phyloP scores from a whole-genome alignment of 1,284 basidiomycete species.

The Ganoderma boninense region DNA sequence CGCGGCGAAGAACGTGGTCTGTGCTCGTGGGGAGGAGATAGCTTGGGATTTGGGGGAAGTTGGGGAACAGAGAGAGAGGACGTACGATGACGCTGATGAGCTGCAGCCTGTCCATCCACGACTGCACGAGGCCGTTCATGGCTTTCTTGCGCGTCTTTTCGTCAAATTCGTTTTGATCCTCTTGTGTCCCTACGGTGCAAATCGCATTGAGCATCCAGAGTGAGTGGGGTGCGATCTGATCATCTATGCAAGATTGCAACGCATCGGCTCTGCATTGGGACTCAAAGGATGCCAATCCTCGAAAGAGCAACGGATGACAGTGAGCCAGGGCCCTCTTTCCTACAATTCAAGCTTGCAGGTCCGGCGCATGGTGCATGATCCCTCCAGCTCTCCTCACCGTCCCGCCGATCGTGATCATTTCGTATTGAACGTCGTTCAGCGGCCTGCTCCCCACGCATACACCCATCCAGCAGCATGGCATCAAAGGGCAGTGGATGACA shows the following conservation, averaged over 20 bases:
- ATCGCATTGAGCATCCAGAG: neutral
- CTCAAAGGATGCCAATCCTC: too few species aligned
- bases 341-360: too few species aligned
- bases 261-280: too few species aligned
- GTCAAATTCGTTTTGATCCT: slow-evolving; percentile 56
- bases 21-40: neutral
- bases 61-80: slow-evolving; percentile 17
- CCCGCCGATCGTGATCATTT: too few species aligned
- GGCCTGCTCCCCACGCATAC: too few species aligned
- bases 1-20: slow-evolving; percentile 73
- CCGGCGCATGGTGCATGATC: too few species aligned
- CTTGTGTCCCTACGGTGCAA: slow-evolving; percentile 50
- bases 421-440: too few species aligned
- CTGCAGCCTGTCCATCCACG: slow-evolving; percentile 69
- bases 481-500: neutral
- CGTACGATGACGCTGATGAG: slow-evolving; percentile 66
- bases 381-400: too few species aligned
- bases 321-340: too few species aligned
- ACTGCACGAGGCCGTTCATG: slow-evolving; percentile 57
- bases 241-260: too few species aligned
- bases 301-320: too few species aligned
- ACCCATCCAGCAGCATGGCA: neutral
- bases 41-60: neutral
- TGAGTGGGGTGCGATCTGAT: too few species aligned
- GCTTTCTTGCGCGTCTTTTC: slow-evolving; percentile 54